Percentiles rank a stretch among this genome's conserved stretches.
These are phyloP conservation scores for Colletotrichum agaves DNA, from an alignment of 2,329 filamentous ascomycete species.

Conservation along the genomic window DNA sequence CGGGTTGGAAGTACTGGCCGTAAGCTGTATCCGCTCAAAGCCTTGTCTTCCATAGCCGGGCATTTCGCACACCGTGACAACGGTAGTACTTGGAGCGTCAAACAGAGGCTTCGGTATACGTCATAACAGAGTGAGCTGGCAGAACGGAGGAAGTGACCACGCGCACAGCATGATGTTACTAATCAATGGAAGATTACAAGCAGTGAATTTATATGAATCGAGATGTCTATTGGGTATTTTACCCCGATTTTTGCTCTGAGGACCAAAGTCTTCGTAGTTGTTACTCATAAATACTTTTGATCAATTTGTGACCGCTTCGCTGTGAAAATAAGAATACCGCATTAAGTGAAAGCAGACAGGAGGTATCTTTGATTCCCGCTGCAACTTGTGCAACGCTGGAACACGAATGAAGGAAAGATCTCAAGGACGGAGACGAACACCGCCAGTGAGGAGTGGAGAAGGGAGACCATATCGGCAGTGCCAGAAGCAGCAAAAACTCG, in stretches of 20 bases:
- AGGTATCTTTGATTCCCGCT: neutral
- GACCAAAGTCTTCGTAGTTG: neutral
- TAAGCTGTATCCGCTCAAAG: no score
- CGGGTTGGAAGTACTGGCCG: no score
- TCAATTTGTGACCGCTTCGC: constrained; percentile 21
- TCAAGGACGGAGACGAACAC: no score
- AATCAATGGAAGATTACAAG: no score
- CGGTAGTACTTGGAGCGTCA: no score
- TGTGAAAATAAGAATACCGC: constrained; percentile 24
- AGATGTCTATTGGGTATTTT: constrained; percentile 36
- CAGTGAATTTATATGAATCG: constrained; percentile 6
- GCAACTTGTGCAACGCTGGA: neutral
- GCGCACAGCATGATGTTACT: neutral
- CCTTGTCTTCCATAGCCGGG: no score
- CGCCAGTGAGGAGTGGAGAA: neutral
- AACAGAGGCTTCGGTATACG: no score
- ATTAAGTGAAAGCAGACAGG: constrained; percentile 12
- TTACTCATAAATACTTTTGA: neutral
- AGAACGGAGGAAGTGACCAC: neutral
- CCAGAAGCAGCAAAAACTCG: no score
- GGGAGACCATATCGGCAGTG: rapidly evolving
- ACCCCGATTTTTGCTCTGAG: constrained; percentile 29
- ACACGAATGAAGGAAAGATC: neutral
- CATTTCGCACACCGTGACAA: no score
- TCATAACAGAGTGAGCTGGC: no score